Percentiles rank a stretch among this genome's conserved stretches.
Conservation (phyloP, 148 eudicot species). For the Fagopyrum tataricum region DNA sequence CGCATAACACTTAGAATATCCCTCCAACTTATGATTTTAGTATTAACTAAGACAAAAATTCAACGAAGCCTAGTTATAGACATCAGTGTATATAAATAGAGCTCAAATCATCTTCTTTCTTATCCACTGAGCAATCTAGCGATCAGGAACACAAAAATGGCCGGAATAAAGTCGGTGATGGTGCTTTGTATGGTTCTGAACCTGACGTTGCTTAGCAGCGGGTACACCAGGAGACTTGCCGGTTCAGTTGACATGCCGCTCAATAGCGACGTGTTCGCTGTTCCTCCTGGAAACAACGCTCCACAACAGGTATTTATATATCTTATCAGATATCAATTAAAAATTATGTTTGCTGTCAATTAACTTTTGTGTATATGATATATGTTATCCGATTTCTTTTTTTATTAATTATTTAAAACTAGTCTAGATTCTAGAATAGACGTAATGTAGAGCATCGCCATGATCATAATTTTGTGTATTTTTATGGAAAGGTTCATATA, state of each 20-base stretch:
- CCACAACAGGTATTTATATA: background rate
- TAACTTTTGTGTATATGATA: no score
- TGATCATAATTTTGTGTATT: background rate
- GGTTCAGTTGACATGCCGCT: no score
- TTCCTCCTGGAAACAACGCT: background rate
- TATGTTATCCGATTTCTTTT: no score
- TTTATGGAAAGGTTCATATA: conserved; percentile 53
- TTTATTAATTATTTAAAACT: no score
- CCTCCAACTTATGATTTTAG: background rate
- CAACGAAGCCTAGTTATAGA: no score
- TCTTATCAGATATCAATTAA: no score
- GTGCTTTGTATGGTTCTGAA: no score
- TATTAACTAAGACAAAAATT: background rate
- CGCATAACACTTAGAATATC: background rate
- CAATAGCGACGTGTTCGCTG: background rate
- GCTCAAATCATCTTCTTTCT: background rate
- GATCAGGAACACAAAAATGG: background rate
- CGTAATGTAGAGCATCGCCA: no score
- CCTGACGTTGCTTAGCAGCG: no score
- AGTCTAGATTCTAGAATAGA: no score
- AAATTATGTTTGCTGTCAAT: no score
- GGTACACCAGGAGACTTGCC: no score
- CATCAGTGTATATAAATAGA: background rate
- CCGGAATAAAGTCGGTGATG: background rate
- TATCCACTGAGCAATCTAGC: background rate